Conservation (phyloP, 2,329 filamentous ascomycete species). For the Aspergillus transmontanensis region DNA sequence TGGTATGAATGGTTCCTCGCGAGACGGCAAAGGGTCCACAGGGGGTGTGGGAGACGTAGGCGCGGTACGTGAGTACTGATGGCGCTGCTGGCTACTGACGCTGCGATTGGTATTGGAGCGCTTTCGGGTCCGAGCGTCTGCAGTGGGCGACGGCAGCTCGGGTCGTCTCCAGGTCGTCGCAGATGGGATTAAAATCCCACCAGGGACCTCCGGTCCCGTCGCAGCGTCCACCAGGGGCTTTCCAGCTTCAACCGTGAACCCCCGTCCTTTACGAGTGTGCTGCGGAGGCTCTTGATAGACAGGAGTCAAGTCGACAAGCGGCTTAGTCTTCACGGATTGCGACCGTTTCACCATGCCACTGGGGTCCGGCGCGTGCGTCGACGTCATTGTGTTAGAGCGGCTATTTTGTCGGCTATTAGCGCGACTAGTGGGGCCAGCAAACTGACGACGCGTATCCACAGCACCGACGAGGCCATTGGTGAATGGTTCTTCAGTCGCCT, state of each 20-base stretch:
- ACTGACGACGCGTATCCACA: slow-evolving; percentile 43
- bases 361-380: slow-evolving; percentile 25
- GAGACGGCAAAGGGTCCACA: slow-evolving; percentile 11
- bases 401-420: slow-evolving; percentile 22
- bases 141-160: slow-evolving; percentile 15
- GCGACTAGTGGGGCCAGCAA: neutral
- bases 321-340: slow-evolving; percentile 56
- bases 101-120: slow-evolving; percentile 41
- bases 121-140: slow-evolving; percentile 23
- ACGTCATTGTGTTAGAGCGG: slow-evolving; percentile 38
- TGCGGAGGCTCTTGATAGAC: slow-evolving; percentile 64
- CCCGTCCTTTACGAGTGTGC: slow-evolving; percentile 37
- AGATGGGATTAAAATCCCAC: slow-evolving; percentile 38
- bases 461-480: slow-evolving; percentile 57
- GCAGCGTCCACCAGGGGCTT: slow-evolving; percentile 45
- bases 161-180: slow-evolving; percentile 45
- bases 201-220: slow-evolving; percentile 41
- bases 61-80: slow-evolving; percentile 8
- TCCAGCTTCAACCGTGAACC: slow-evolving; percentile 47
- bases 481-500: slow-evolving; percentile 48
- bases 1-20: slow-evolving; percentile 34
- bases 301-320: slow-evolving; percentile 69
- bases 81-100: slow-evolving; percentile 19
- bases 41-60: slow-evolving; percentile 17
- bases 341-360: slow-evolving; percentile 44